phyloP scores from a whole-genome alignment of 2,329 filamentous ascomycete species.

The Alternaria conjuncta region DNA sequence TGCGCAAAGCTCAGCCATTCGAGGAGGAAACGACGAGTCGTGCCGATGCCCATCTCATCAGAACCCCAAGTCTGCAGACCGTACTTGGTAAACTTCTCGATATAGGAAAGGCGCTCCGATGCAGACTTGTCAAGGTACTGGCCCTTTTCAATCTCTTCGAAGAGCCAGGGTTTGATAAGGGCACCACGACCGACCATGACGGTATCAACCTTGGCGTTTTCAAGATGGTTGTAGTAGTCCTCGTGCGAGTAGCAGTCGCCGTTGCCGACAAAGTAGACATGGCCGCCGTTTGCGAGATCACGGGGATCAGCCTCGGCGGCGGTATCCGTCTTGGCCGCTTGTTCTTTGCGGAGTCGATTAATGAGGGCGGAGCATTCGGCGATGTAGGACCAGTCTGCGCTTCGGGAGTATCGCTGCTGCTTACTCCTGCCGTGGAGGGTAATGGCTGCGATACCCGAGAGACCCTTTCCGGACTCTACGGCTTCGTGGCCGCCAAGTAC shows the following conservation, averaged over 20 bases:
- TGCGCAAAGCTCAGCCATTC: constrained; percentile 96
- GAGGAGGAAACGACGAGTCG: constrained; percentile 87
- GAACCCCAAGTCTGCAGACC: constrained; percentile 95
- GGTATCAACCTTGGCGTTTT: constrained; percentile 81
- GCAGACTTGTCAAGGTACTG: constrained; percentile 97
- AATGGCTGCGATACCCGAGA: constrained; percentile 82
- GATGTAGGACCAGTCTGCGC: constrained; percentile 96
- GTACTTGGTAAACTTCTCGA: constrained; percentile 89
- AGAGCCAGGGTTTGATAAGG: constrained; percentile 97
- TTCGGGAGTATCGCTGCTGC: constrained; percentile 91
- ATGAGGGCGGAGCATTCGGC: constrained; percentile 86
- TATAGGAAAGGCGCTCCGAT: constrained; percentile 79
- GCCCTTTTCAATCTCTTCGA: constrained; percentile 89
- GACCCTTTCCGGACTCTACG: constrained; percentile 67
- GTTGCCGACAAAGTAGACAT: constrained; percentile 92
- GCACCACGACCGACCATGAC: constrained; percentile 98
- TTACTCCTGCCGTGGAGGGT: constrained; percentile 92
- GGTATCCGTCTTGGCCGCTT: constrained; percentile 74
- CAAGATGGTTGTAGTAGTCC: constrained; percentile 81
- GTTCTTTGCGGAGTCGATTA: constrained; percentile 75
- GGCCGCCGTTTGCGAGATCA: constrained; percentile 70
- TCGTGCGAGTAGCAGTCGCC: constrained; percentile 94
- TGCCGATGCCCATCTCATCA: constrained; percentile 91
- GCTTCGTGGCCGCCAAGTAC: constrained; percentile 80
- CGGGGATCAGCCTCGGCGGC: constrained; percentile 76